These are phyloP conservation scores for Capsella bursapastoris DNA, from an alignment of 345 rosid genomes.

Conservation along the genomic window DNA sequence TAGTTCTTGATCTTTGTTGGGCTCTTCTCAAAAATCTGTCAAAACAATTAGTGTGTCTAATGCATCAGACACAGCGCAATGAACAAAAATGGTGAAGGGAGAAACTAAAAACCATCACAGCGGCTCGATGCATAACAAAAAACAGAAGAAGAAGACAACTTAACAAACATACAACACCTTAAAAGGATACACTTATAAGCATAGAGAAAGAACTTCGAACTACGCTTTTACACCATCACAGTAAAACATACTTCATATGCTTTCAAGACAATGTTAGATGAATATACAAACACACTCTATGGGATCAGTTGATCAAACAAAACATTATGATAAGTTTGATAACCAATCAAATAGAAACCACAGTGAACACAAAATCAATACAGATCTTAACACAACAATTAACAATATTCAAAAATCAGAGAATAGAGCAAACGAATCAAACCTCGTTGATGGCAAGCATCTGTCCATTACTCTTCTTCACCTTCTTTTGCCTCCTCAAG, in stretches of 20 bases:
- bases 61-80: not conserved
- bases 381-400: not conserved
- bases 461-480: constrained; percentile 60
- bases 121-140: too few species aligned
- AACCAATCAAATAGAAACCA: not conserved
- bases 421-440: not conserved
- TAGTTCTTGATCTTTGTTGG: constrained; percentile 64
- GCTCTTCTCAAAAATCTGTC: constrained; percentile 63
- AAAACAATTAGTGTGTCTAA: not conserved
- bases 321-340: not conserved
- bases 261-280: not conserved
- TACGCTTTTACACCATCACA: not conserved
- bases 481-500: constrained; percentile 53
- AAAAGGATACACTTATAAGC: not conserved
- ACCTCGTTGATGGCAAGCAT: constrained; percentile 60
- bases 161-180: not conserved
- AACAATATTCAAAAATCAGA: not conserved
- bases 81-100: too few species aligned
- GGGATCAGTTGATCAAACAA: not conserved
- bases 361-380: not conserved
- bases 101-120: too few species aligned
- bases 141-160: not conserved
- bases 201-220: not conserved
- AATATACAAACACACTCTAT: not conserved
- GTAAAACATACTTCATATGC: not conserved